Percentiles rank a stretch among this genome's conserved stretches.
Conservation (phyloP, 1,284 basidiomycete genomes). For the Melampsora larici-populina region DNA sequence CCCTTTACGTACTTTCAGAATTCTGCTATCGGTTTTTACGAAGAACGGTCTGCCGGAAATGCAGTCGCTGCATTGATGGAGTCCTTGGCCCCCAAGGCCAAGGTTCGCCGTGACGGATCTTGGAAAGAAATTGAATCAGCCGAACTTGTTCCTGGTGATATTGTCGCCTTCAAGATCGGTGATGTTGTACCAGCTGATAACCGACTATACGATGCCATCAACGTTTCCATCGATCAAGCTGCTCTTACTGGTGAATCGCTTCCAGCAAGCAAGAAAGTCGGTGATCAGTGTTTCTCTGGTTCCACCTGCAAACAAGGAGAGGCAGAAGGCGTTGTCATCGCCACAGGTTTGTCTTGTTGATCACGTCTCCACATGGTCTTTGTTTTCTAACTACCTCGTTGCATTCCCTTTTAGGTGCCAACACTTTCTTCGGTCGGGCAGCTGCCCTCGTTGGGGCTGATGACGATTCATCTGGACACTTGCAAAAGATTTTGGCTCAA, state of each 20-base stretch:
- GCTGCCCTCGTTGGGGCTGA: slow-evolving; percentile 92
- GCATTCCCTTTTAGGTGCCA: slow-evolving; percentile 57
- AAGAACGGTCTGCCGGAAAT: slow-evolving; percentile 94
- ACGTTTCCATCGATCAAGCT: slow-evolving; percentile 90
- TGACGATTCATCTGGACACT: slow-evolving; percentile 91
- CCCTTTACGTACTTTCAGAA: slow-evolving; percentile 57
- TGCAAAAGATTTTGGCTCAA: slow-evolving; percentile 95
- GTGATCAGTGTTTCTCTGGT: slow-evolving; percentile 93
- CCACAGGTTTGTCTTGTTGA: slow-evolving; percentile 64
- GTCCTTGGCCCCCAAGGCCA: slow-evolving; percentile 94
- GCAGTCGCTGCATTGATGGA: slow-evolving; percentile 99
- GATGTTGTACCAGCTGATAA: slow-evolving; percentile 94
- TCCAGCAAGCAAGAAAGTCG: slow-evolving; percentile 81
- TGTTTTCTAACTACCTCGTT: too few species aligned
- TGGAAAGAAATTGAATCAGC: slow-evolving; percentile 80
- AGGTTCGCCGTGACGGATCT: slow-evolving; percentile 73
- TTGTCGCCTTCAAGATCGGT: slow-evolving; percentile 95
- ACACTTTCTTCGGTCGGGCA: slow-evolving; percentile 58
- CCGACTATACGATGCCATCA: slow-evolving; percentile 88
- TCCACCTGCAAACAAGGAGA: slow-evolving; percentile 97
- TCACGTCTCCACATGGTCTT: too few species aligned
- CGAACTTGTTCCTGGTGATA: slow-evolving; percentile 84
- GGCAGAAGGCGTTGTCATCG: slow-evolving; percentile 93
- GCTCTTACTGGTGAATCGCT: slow-evolving; percentile 94
- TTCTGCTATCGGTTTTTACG: slow-evolving; percentile 96